phyloP scores from a whole-genome alignment of 2,329 filamentous ascomycete species.

The Zasmidium cellare region DNA sequence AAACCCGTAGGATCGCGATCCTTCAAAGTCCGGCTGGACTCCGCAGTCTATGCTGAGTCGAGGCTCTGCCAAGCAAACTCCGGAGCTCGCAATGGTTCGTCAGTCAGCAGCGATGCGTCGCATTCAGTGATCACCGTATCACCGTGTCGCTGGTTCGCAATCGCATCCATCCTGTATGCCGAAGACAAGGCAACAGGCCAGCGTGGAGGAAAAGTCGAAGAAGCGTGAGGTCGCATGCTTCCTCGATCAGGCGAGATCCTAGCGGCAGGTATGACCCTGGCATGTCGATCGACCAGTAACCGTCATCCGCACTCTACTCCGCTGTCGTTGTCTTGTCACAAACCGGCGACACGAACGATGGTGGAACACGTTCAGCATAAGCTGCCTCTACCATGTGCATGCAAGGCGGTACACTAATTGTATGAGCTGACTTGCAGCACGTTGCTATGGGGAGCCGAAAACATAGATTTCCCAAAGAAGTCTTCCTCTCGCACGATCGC shows the following conservation, averaged over 20 bases:
- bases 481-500: neutral
- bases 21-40: neutral
- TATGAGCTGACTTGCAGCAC: neutral
- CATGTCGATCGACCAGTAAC: neutral
- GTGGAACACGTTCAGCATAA: neutral
- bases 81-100: neutral
- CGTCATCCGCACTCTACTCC: neutral
- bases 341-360: neutral
- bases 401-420: neutral
- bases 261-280: neutral
- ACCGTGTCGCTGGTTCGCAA: too few relatives aligned
- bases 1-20: neutral
- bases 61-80: neutral
- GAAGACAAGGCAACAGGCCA: neutral
- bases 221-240: neutral
- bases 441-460: neutral
- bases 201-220: neutral
- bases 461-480: neutral
- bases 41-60: neutral
- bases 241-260: neutral
- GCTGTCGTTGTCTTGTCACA: neutral
- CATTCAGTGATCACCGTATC: too few relatives aligned
- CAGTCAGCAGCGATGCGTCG: too few relatives aligned
- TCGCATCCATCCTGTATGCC: neutral
- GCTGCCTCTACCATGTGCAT: neutral